Percentiles rank a stretch among this genome's conserved stretches.
Evolutionary conservation across 2,329 filamentous ascomycete species (phyloP).

Genomic region (Aureobasidium zeae): DNA sequence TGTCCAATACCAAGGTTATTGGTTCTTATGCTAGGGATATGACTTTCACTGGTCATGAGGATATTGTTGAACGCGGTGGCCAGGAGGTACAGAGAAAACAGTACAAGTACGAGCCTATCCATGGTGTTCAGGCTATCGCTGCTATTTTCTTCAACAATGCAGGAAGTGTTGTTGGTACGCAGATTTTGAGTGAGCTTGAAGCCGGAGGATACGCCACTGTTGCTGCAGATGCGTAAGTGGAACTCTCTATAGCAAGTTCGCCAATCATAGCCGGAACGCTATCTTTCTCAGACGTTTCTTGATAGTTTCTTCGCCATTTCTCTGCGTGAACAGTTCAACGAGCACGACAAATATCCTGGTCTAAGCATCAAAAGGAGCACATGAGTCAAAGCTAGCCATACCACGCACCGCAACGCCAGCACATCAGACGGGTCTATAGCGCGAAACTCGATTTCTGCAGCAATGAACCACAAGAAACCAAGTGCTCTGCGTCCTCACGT

Average conservation of each 20-base stretch:
- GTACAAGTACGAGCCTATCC: slow-evolving; percentile 23
- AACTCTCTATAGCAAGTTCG: neutral
- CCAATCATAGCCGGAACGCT: too few species aligned
- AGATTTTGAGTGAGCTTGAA: slow-evolving; percentile 17
- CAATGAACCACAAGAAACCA: too few species aligned
- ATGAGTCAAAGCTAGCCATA: too few species aligned
- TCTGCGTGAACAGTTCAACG: too few species aligned
- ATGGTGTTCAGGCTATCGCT: slow-evolving; percentile 21
- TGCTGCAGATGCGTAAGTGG: neutral
- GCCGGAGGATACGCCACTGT: slow-evolving; percentile 15
- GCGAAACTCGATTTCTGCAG: too few species aligned
- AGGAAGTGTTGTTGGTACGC: slow-evolving; percentile 17
- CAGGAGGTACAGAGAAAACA: slow-evolving; percentile 20
- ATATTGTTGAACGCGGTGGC: slow-evolving; percentile 20
- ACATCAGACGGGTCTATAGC: too few species aligned
- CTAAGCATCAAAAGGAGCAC: too few species aligned
- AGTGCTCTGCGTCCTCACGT: too few species aligned
- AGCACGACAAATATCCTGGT: too few species aligned
- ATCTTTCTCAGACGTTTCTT: too few species aligned
- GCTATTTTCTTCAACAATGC: slow-evolving; percentile 19
- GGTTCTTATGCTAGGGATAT: slow-evolving; percentile 52
- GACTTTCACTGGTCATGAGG: slow-evolving; percentile 38
- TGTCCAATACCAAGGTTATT: slow-evolving; percentile 42
- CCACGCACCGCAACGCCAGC: too few species aligned
- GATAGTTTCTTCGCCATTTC: too few species aligned